Evolutionary conservation across 306 rosid species (phyloP), one percentile per base, ranked within the genome.

Genomic region (Chamaecrista fasciculata): DNA sequence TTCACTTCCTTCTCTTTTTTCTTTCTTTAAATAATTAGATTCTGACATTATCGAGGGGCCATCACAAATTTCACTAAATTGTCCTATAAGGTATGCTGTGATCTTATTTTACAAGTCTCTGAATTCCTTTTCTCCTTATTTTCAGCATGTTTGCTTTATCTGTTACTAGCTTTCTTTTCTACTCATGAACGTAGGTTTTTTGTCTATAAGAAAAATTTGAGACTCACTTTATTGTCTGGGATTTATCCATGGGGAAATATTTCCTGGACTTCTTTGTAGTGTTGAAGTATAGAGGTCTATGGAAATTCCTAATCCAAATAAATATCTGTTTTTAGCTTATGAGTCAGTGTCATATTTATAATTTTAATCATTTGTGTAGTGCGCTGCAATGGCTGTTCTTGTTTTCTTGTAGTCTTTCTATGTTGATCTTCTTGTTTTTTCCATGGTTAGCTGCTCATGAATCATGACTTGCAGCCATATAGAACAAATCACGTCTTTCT

Each of bases 61-160:
- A 59, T 95, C 99, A 3, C 87, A 86, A 67, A 87, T 95, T 81
- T 89, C 92, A 50, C 97, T 95, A 51, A 89, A 82, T 85, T 95
- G 99, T 79, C 99, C 97, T 24, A 95, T 95, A 89, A 95, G 97
- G 99, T 93, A 83, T 79, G 82, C 29, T 48, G 29, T 76, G 29
- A 67, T 66, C 8, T 61, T 56, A 6, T 10, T 71, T 72, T 78
- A 57, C 49, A 59, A 26, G 15, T 62, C 23, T 76, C 21, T 44
- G 71, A 4, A 36, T 47, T 58, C 16, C 63, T 10, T 40, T 36
- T 29, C 73, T 39, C 44, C 16, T 57, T 62, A 40, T 53, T 43
- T 14, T 23, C 37, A 14, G 48, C 55, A 19, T 44, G 51, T 51
- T 19, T 67, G 44, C 55, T 65, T 60, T 71, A 21, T 59, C 15